These are phyloP conservation scores for Pisolithus microcarpus DNA, from an alignment of 768 basidiomycete species.

Conservation along the genomic window DNA sequence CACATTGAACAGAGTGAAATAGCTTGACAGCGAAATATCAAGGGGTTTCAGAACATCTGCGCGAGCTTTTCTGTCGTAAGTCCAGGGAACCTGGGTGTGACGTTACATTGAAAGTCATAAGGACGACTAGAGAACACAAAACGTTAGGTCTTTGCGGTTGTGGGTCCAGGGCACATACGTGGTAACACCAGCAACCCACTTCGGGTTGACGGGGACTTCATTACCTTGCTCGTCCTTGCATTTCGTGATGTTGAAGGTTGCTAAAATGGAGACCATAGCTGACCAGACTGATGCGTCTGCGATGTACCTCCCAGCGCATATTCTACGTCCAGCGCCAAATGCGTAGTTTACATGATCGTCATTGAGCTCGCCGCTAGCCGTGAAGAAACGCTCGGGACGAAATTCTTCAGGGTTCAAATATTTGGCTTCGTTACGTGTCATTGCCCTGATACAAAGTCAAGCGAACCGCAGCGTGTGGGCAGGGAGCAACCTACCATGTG, in stretches of 20 bases:
- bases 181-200: slow-evolving; percentile 20
- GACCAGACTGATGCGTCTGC: slow-evolving; percentile 36
- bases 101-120: slow-evolving; percentile 16
- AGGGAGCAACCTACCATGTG: slow-evolving; percentile 11
- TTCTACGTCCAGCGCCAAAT: slow-evolving; percentile 33
- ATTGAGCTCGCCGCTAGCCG: slow-evolving; percentile 15
- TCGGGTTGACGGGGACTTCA: slow-evolving; percentile 15
- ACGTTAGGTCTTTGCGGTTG: neutral
- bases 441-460: slow-evolving; percentile 15
- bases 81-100: slow-evolving; percentile 18
- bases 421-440: slow-evolving; percentile 29
- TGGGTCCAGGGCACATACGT: slow-evolving; percentile 13
- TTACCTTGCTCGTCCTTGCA: slow-evolving; percentile 19
- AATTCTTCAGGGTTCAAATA: slow-evolving; percentile 30
- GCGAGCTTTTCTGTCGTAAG: slow-evolving; percentile 12
- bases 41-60: slow-evolving; percentile 12
- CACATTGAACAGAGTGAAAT: neutral
- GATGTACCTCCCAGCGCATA: slow-evolving; percentile 36
- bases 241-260: slow-evolving; percentile 29
- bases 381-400: slow-evolving; percentile 30
- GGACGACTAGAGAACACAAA: slow-evolving; percentile 14
- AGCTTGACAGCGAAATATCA: neutral
- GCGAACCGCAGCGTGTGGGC: too few species aligned
- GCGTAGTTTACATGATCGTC: slow-evolving; percentile 23
- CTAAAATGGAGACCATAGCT: slow-evolving; percentile 28